Percentiles rank a stretch among this genome's conserved stretches.
Conservation (phyloP, 2,329 filamentous ascomycete species). For the Calonectria pseudoturangicola region DNA sequence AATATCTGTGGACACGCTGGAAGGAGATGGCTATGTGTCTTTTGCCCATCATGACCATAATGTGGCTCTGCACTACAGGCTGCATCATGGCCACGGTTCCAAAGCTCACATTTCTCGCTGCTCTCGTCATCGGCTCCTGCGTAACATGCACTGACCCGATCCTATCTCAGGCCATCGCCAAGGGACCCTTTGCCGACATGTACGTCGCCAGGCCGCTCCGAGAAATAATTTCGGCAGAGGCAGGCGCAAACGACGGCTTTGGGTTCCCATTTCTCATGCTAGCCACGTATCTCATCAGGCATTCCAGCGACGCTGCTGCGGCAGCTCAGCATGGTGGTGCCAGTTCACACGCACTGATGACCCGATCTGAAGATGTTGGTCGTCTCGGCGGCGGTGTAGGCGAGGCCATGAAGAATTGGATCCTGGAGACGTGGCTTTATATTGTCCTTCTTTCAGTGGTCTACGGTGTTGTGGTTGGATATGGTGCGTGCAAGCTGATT, state of each 20-base stretch:
- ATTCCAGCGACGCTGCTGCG: conserved; percentile 65
- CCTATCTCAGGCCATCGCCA: conserved; percentile 77
- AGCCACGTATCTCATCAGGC: conserved; percentile 64
- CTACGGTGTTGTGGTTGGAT: conserved; percentile 72
- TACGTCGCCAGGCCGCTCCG: conserved; percentile 74
- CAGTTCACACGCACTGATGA: not conserved
- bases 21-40: conserved; percentile 73
- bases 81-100: conserved; percentile 74
- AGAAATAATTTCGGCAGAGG: conserved; percentile 78
- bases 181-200: conserved; percentile 76
- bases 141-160: conserved; percentile 78
- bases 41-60: conserved; percentile 76
- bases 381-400: conserved; percentile 71
- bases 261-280: conserved; percentile 78
- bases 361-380: conserved; percentile 63
- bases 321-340: conserved; percentile 63
- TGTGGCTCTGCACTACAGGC: conserved; percentile 75
- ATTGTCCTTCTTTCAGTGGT: conserved; percentile 71
- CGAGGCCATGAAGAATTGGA: conserved; percentile 74
- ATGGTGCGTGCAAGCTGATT: conserved; percentile 66
- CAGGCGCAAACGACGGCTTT: conserved; percentile 77
- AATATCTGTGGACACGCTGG: conserved; percentile 69
- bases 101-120: conserved; percentile 70
- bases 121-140: conserved; percentile 75
- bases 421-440: conserved; percentile 76